Evolutionary conservation across 176 grass and related monocot genomes (phyloP), one percentile per base, ranked within the genome.

Genomic region (Puccinellia tenuiflora): DNA sequence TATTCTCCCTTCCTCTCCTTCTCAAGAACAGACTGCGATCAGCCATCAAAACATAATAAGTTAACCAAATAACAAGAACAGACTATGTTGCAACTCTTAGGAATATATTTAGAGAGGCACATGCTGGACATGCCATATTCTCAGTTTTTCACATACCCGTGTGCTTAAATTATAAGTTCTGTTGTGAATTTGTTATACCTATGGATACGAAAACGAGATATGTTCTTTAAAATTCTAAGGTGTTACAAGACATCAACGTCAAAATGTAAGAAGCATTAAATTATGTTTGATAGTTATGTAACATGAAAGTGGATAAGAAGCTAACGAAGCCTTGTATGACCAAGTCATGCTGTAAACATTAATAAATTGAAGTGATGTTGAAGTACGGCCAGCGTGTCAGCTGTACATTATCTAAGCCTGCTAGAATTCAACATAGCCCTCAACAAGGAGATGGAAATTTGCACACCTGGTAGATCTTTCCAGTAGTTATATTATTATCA

Each of bases 401-500:
- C 65, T 4, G 42, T n/a, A 3, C 29, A 63, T 39, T 63, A 21
- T 73, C 70, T 29, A 1, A 50, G 24, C 26, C 43, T 48, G 43
- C 3, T 73, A 73, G 46, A 50, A 3, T 73, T 73, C 5, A 26
- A 50, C 43, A 50, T 50, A 50, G 8, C 9, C 67, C 35, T 57
- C 30, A 24, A 55, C 21, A 25, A 67, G 31, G 45, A 24, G 66
- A 21, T 46, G 68, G 30, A 46, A 46, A 28, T 47, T 51, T 74
- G 45, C 68, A 28, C 61, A 79, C 89, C 81, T 91, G 81, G 64
- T 81, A 87, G 24, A 91, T 87, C 61, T 91, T 91, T 42, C 89
- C 89, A 31, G 85, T 64, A 37, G 89, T 91, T 64, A 89, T 85
- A 52, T 80, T 89, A 34, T 89, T 81, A 81, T 91, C 89, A 25